Conservation (phyloP, 257 asterid genomes). For the Datura wrightii region DNA sequence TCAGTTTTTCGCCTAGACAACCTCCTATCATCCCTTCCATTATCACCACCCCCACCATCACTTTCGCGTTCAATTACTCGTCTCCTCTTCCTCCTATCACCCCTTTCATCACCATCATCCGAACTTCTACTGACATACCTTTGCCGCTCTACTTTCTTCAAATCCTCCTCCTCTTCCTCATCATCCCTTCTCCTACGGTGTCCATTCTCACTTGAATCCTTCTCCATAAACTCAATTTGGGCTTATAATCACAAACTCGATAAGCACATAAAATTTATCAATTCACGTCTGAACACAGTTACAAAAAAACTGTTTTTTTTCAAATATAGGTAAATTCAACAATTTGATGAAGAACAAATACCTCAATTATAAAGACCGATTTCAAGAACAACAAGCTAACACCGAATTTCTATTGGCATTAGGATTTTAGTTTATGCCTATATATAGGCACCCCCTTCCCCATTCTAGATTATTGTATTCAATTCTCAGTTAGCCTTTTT, state of each 20-base stretch:
- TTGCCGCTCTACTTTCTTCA: neutral
- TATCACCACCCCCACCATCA: neutral
- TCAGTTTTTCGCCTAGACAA: neutral
- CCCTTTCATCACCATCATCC: neutral
- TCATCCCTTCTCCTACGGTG: neutral
- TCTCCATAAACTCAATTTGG: neutral
- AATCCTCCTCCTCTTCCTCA: neutral
- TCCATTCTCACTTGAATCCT: neutral
- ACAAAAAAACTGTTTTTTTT: neutral
- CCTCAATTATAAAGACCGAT: no score
- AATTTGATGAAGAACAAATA: no score
- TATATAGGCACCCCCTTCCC: no score
- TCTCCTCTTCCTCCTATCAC: conserved; percentile 32
- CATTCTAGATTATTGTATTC: no score
- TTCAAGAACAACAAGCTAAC: no score
- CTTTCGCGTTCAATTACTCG: conserved; percentile 12
- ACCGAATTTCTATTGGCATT: no score
- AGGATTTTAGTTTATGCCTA: no score
- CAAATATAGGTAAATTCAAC: neutral
- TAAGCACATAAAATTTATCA: neutral
- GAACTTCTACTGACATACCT: neutral
- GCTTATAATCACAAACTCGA: neutral
- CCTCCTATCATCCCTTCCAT: neutral
- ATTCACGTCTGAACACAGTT: neutral
- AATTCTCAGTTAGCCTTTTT: no score